Percentiles rank a stretch among this genome's conserved stretches.
Evolutionary conservation across 202 grass and related monocot genomes (phyloP).

Genomic region (Eragrostis tef): DNA sequence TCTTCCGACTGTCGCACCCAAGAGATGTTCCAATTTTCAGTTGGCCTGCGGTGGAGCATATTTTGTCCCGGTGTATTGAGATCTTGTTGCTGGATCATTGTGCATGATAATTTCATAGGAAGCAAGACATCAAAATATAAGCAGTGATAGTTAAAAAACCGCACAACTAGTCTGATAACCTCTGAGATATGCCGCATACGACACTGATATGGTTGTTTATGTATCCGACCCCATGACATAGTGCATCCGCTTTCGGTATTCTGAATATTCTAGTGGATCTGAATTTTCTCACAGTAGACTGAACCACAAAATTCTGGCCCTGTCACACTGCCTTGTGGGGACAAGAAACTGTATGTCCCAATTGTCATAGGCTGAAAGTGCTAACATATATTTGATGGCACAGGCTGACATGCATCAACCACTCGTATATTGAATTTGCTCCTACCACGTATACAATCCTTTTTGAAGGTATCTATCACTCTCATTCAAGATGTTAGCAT

Average conservation of each 20-base stretch:
- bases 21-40: too few species aligned
- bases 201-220: conserved; percentile 16
- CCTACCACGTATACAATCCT: conserved; percentile 7
- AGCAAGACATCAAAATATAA: background rate
- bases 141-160: background rate
- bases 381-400: background rate
- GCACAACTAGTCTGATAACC: background rate
- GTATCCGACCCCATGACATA: conserved; percentile 34
- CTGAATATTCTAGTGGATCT: background rate
- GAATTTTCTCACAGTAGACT: background rate
- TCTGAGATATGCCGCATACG: background rate
- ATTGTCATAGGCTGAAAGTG: background rate
- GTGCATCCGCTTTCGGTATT: conserved; percentile 45
- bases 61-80: too few species aligned
- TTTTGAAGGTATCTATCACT: conserved; percentile 29
- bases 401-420: conserved; percentile 16
- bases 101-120: too few species aligned
- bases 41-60: too few species aligned
- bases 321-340: background rate
- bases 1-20: too few species aligned
- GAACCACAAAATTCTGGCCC: background rate
- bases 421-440: conserved; percentile 25
- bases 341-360: background rate
- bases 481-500: background rate
- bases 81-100: too few species aligned